Evolutionary conservation across 2,329 filamentous ascomycete species (phyloP), one percentile per base, ranked within the genome.

Genomic region (Cytospora piceicola): DNA sequence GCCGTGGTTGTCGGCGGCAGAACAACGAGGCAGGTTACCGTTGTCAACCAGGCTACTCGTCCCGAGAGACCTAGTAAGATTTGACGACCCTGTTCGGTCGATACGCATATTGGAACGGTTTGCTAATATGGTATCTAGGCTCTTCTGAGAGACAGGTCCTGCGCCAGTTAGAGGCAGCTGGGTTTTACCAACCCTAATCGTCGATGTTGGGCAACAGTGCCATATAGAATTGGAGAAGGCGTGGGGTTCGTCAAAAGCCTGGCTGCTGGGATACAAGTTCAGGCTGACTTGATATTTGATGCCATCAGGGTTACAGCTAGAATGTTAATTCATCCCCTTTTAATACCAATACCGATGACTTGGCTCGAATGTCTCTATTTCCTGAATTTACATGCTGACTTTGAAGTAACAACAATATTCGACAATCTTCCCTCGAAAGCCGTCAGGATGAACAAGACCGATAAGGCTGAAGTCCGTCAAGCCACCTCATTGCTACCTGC

Each of bases 51-150:
- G 20, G 22, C 20, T 17, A 32, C 17, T 27, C 32, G 20, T 14
- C 51, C 58, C 2, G 36, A n/a, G 6, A 58, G 36, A 34, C 65
- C 65, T 27, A 52, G 65, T 67, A 61, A 29, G 65, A 22, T 30
- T 8, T 27, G 27, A 15, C n/a, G 7, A 1, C 22, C 0, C 12
- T 17, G 27, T 8, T 4, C 20, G 6, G 2, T 29, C 14, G 12
- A 27, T 1, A 39, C 2, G 3, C 17, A n/a, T 7, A 17, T 42
- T 14, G 3, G 11, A 9, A 0, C 17, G 30, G 14, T 58, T 17
- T 30, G 24, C 24, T 63, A 12, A 36, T 4, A 5, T 9, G 27
- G 12, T 20, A 17, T 14, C 11, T 29, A 63, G 61, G 36, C 29
- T 52, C 39, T 1, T 36, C 39, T 6, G 61, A 63, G 20, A 58